A percentile compares a stretch with the other conserved stretches of the same genome.
Evolutionary conservation across 2,329 filamentous ascomycete genomes (phyloP).

Genomic region (Clarireedia sp.): DNA sequence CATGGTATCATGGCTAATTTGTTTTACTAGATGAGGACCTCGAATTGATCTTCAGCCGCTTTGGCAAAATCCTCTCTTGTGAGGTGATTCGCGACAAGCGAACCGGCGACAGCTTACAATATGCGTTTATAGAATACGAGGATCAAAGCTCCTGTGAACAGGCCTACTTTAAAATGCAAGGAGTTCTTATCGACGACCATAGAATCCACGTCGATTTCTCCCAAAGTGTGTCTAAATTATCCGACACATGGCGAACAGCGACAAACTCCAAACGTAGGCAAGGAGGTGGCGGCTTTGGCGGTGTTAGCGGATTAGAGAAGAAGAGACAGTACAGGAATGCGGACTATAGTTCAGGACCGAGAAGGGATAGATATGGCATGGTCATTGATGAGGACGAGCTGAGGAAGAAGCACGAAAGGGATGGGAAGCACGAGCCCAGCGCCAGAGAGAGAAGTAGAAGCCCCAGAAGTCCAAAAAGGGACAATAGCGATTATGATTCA

Average conservation of each 20-base stretch:
- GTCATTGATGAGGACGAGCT: conserved; percentile 71
- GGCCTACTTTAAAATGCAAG: conserved; percentile 98
- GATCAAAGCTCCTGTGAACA: conserved; percentile 88
- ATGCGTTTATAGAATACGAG: conserved; percentile 95
- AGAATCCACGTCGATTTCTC: conserved; percentile 98
- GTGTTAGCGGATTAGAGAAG: conserved; percentile 80
- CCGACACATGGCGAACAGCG: conserved; percentile 78
- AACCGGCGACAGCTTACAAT: conserved; percentile 91
- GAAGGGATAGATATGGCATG: conserved; percentile 60
- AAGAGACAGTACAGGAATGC: conserved; percentile 73
- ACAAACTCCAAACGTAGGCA: conserved; percentile 71
- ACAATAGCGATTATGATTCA: conserved; percentile 15
- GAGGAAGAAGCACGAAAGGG: conserved; percentile 41
- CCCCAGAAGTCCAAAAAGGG: conserved; percentile 21
- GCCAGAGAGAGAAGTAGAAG: conserved; percentile 29
- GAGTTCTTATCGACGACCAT: conserved; percentile 91
- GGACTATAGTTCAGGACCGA: conserved; percentile 29
- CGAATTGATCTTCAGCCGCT: conserved; percentile 92
- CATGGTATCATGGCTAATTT: conserved; percentile 7
- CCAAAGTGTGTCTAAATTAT: conserved; percentile 83
- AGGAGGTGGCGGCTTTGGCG: conserved; percentile 74
- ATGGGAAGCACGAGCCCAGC: conserved; percentile 25
- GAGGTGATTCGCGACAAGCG: conserved; percentile 93
- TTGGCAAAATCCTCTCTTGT: conserved; percentile 89
- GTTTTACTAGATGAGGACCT: conserved; percentile 66